A percentile compares a stretch with the other conserved stretches of the same genome.
Evolutionary conservation across 805 yeast genomes (phyloP).

Genomic region (Nakazawaea wickerhamii): DNA sequence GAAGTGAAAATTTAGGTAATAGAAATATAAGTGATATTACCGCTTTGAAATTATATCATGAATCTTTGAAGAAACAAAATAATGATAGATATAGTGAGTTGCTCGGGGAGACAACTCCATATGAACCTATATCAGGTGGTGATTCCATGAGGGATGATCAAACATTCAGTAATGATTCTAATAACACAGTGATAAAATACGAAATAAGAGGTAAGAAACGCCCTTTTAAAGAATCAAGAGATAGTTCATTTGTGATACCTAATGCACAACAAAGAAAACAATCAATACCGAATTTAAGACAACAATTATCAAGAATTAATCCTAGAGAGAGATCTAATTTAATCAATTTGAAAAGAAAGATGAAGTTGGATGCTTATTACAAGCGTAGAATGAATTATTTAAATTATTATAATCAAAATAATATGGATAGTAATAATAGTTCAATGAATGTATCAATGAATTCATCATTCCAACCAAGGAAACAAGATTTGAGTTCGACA

Average conservation of each 20-base stretch:
- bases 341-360: constrained; percentile 12
- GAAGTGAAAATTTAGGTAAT: constrained; percentile 8
- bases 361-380: constrained; percentile 13
- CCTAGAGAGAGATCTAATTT: constrained; percentile 11
- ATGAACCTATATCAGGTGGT: background rate
- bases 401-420: constrained; percentile 8
- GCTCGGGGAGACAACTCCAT: constrained; percentile 6
- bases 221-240: constrained; percentile 9
- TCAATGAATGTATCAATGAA: constrained; percentile 5
- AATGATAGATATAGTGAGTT: constrained; percentile 2
- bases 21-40: constrained; percentile 11
- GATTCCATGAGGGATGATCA: constrained; percentile 3
- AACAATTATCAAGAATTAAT: constrained; percentile 8
- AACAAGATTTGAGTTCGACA: constrained; percentile 5
- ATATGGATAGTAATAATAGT: background rate
- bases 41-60: constrained; percentile 8
- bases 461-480: constrained; percentile 6
- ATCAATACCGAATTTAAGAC: constrained; percentile 10
- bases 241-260: constrained; percentile 6
- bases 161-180: constrained; percentile 1
- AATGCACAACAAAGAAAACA: background rate
- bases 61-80: constrained; percentile 9
- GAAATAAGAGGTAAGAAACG: constrained; percentile 5
- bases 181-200: background rate
- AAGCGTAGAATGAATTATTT: constrained; percentile 12